Percentiles rank a stretch among this genome's conserved stretches.
These are phyloP conservation scores for Ocimum tenuiflorum DNA, from an alignment of 257 asterid genomes.

Conservation along the genomic window DNA sequence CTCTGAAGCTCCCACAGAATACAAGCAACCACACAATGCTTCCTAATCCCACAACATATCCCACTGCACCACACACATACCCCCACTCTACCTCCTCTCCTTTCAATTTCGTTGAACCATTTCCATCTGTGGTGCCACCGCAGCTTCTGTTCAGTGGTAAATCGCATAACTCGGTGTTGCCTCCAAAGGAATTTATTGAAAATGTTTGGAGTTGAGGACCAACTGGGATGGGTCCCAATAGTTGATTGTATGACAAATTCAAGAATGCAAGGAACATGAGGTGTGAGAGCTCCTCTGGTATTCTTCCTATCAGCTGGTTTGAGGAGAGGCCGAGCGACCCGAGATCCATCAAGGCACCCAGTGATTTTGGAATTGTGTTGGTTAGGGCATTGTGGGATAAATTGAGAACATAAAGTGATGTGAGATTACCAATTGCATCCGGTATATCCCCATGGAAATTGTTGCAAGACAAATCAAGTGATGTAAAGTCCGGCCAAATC, in stretches of 20 bases:
- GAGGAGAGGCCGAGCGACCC: slow-evolving; percentile 48
- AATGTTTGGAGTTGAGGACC: slow-evolving; percentile 31
- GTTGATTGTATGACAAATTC: slow-evolving; percentile 36
- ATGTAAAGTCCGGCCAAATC: slow-evolving; percentile 42
- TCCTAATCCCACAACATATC: no score
- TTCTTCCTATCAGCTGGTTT: slow-evolving; percentile 36
- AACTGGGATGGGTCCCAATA: slow-evolving; percentile 29
- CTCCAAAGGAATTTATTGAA: slow-evolving; percentile 14
- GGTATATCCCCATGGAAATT: slow-evolving; percentile 45
- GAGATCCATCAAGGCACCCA: slow-evolving; percentile 47
- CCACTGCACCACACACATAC: no score
- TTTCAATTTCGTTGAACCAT: no score
- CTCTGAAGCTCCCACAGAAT: no score
- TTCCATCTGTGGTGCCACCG: no score
- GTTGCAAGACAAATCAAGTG: slow-evolving; percentile 52
- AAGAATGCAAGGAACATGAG: slow-evolving; percentile 41
- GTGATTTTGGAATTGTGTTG: slow-evolving; percentile 43
- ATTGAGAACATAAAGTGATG: slow-evolving; percentile 47
- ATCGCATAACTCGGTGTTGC: slow-evolving; percentile 34
- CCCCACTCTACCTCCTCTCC: no score
- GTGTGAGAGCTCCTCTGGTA: slow-evolving; percentile 31
- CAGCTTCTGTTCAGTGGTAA: slow-evolving; percentile 23
- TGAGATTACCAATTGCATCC: slow-evolving; percentile 35
- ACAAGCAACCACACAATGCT: no score
- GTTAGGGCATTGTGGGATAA: slow-evolving; percentile 44